Evolutionary conservation across 2,329 filamentous ascomycete species (phyloP).

Genomic region (Clonostachys rhizophaga): DNA sequence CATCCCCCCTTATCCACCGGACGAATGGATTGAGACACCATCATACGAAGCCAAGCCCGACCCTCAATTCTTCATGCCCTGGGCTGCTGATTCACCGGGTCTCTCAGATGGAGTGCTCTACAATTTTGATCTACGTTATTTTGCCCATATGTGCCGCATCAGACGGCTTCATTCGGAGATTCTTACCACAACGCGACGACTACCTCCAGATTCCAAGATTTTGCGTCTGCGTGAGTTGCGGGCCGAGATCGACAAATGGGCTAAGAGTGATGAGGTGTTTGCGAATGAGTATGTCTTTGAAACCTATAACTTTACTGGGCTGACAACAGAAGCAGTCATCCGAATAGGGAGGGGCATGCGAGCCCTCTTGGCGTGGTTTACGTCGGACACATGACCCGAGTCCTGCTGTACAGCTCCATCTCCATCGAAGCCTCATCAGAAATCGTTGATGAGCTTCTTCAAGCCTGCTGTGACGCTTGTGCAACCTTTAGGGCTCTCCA

Average conservation of each 20-base stretch:
- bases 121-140: not conserved
- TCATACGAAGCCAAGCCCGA: not conserved
- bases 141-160: not conserved
- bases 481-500: not conserved
- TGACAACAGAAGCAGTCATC: not conserved
- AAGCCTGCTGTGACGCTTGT: not conserved
- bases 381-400: not conserved
- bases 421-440: not conserved
- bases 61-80: not conserved
- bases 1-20: not conserved
- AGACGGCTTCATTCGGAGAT: not conserved
- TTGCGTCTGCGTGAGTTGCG: not conserved
- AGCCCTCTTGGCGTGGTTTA: not conserved
- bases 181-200: not conserved
- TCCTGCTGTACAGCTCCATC: not conserved
- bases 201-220: not conserved
- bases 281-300: not conserved
- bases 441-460: not conserved
- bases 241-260: not conserved
- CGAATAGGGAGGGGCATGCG: not conserved
- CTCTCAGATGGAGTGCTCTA: not conserved
- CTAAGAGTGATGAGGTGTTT: not conserved
- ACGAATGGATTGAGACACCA: not conserved
- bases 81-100: not conserved
- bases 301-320: not conserved